Evolutionary conservation across 2,329 filamentous ascomycete species (phyloP), one percentile per base, ranked within the genome.

Genomic region (Fusarium fujikuroi): DNA sequence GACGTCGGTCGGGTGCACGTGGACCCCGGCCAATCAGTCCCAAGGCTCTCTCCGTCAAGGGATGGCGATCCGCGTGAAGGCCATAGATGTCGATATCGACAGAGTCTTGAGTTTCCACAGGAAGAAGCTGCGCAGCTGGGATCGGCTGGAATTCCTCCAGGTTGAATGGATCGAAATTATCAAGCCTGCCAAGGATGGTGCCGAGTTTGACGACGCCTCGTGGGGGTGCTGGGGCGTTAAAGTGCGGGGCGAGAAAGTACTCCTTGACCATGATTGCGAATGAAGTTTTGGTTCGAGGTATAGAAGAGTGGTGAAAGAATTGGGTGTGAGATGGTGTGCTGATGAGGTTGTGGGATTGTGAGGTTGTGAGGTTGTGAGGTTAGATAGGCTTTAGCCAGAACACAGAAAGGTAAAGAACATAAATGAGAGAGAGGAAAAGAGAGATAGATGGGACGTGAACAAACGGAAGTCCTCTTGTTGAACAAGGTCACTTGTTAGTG

Each of bases 271-370:
- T 30, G 5, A 16, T 47, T 21, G 25, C 44, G 25, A 3, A 2
- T 21, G 19, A 21, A 11, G 12, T 8, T 21, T 28, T 15, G 0
- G 12, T 28, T 4, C 19, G 0, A 2, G 12, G 15, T 30, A 11
- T 47, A 8, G 5, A 21, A 7, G 12, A 6, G 6, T 30, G 12
- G 21, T 21, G 12, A 15, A 46, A 5, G 43, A 21, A 46, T 46
- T 1, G n/a, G 28, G 1, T 15, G 5, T 28, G 23, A 46, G 5
- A 0, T 46, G 36, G 2, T 32, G 32, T 12, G 10, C 6, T 23
- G 14, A 10, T 10, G 15, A 7, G n/a, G 10, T 25, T 25, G 25
- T 9, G 9, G 19, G 37, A 2, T 19, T 19, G 10, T 39, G 18
- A 39, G 37, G 18, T 34, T 32, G 32, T 32, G 32, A 32, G 32